These are phyloP conservation scores for Stemphylium beticola DNA, from an alignment of 2,329 filamentous ascomycete genomes.

Conservation along the genomic window DNA sequence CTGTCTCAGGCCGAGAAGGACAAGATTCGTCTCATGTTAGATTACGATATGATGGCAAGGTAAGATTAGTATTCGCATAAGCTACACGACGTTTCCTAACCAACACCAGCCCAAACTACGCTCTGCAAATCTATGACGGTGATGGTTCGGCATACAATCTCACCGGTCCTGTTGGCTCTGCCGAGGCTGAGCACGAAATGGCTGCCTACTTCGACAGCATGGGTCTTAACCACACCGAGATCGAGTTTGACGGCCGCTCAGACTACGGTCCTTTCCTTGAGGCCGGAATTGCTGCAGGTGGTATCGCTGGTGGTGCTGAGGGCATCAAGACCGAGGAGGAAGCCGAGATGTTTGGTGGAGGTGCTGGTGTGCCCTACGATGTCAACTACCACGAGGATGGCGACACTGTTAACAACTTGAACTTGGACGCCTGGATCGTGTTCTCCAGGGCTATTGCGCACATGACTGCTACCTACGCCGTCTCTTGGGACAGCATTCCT, in stretches of 20 bases:
- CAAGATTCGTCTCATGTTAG: slow-evolving; percentile 70
- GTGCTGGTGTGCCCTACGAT: slow-evolving; percentile 39
- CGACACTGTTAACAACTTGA: slow-evolving; percentile 46
- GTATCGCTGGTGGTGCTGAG: slow-evolving; percentile 79
- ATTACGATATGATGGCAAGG: slow-evolving; percentile 76
- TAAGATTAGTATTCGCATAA: too few species aligned
- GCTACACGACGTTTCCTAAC: too few species aligned
- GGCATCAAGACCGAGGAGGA: slow-evolving; percentile 75
- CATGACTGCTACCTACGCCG: slow-evolving; percentile 44
- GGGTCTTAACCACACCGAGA: slow-evolving; percentile 61
- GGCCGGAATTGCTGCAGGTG: slow-evolving; percentile 74
- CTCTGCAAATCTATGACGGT: slow-evolving; percentile 63
- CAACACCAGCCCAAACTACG: slow-evolving; percentile 68
- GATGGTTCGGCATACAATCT: slow-evolving; percentile 62
- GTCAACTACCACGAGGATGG: slow-evolving; percentile 47
- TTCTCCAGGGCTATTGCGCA: slow-evolving; percentile 67
- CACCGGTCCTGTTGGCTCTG: slow-evolving; percentile 66
- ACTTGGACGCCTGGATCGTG: slow-evolving; percentile 52
- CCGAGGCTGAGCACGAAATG: slow-evolving; percentile 70
- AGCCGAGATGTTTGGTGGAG: slow-evolving; percentile 72
- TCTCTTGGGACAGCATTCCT: slow-evolving; percentile 40
- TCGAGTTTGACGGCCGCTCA: slow-evolving; percentile 77
- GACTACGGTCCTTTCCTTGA: slow-evolving; percentile 82
- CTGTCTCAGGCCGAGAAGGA: slow-evolving; percentile 58
- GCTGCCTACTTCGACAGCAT: slow-evolving; percentile 41